phyloP scores from a whole-genome alignment of 495 filamentous ascomycete genomes.

The Penicillium coprophilum region DNA sequence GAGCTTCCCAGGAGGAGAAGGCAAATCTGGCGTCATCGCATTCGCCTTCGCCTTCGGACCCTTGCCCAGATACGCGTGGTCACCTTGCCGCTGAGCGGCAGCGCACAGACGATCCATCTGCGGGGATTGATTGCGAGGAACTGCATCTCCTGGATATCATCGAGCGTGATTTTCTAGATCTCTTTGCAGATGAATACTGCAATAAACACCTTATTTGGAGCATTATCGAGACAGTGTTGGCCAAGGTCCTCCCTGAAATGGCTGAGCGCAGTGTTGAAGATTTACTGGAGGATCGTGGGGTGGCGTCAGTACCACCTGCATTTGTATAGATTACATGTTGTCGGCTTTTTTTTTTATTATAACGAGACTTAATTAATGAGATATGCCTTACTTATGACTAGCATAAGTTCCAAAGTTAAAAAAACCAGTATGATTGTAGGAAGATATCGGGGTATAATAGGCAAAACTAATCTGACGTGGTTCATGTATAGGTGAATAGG shows the following conservation, averaged over 20 bases:
- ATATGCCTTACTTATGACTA: slow-evolving; percentile 13
- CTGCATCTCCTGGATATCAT: slow-evolving; percentile 43
- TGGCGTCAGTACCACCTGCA: slow-evolving; percentile 23
- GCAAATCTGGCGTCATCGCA: slow-evolving; percentile 10
- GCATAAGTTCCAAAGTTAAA: slow-evolving; percentile 11
- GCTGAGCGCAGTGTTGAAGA: slow-evolving; percentile 68
- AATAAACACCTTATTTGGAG: slow-evolving; percentile 87
- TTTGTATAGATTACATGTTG: slow-evolving; percentile 10
- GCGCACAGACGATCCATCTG: slow-evolving; percentile 20
- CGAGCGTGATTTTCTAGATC: slow-evolving; percentile 59
- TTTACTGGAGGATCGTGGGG: slow-evolving; percentile 69
- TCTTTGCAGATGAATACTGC: slow-evolving; percentile 77
- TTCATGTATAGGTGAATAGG: slow-evolving; percentile 22
- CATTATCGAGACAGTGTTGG: slow-evolving; percentile 73
- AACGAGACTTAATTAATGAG: slow-evolving; percentile 13
- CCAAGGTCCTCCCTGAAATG: slow-evolving; percentile 80
- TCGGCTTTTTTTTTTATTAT: slow-evolving; percentile 4
- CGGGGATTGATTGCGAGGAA: slow-evolving; percentile 34
- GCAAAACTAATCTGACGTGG: slow-evolving; percentile 22
- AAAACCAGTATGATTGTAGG: slow-evolving; percentile 14
- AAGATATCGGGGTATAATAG: slow-evolving; percentile 25
- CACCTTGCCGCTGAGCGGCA: slow-evolving; percentile 7
- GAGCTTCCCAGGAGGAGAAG: slow-evolving; percentile 11
- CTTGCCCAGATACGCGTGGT: not conserved
- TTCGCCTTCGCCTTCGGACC: slow-evolving; percentile 6